phyloP scores from a whole-genome alignment of 139 green algal species.

The Yamagishiella unicocca region DNA sequence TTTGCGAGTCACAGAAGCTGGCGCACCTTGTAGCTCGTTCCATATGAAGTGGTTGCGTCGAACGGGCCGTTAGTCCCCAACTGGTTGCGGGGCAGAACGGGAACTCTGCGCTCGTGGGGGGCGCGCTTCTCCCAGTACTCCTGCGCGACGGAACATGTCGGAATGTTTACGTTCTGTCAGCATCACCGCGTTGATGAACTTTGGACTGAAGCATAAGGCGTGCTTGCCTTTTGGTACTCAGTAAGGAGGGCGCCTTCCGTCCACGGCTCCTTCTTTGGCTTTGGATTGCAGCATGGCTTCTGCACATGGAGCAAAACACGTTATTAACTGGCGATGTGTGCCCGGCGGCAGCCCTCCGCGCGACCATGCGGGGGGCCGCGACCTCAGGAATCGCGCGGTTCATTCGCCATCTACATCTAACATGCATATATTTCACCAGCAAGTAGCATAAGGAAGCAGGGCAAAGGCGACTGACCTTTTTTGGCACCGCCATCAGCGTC shows the following conservation, averaged over 20 bases:
- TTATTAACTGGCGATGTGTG: neutral
- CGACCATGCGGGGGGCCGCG: too few relatives aligned
- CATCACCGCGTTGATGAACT: neutral
- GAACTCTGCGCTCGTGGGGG: neutral
- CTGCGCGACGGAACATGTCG: neutral
- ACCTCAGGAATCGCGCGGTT: neutral
- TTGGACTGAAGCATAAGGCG: neutral
- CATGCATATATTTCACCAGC: neutral
- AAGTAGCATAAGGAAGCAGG: neutral
- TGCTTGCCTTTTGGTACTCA: conserved; percentile 44
- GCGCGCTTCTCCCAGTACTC: conserved; percentile 42
- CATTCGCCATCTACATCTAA: neutral
- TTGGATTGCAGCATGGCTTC: conserved; percentile 19
- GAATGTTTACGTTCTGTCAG: neutral
- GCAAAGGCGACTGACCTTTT: neutral
- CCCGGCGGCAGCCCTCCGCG: neutral
- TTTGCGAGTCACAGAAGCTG: too few relatives aligned
- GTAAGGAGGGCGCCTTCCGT: conserved; percentile 26
- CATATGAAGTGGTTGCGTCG: conserved; percentile 11
- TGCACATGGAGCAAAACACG: neutral
- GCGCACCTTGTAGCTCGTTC: conserved; percentile 4
- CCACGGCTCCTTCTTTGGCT: conserved; percentile 18
- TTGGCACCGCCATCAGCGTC: neutral
- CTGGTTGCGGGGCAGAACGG: neutral
- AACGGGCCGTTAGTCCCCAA: neutral